Evolutionary conservation across 768 basidiomycete species (phyloP), one percentile per base, ranked within the genome.

Genomic region (Lactarius hengduanensis): DNA sequence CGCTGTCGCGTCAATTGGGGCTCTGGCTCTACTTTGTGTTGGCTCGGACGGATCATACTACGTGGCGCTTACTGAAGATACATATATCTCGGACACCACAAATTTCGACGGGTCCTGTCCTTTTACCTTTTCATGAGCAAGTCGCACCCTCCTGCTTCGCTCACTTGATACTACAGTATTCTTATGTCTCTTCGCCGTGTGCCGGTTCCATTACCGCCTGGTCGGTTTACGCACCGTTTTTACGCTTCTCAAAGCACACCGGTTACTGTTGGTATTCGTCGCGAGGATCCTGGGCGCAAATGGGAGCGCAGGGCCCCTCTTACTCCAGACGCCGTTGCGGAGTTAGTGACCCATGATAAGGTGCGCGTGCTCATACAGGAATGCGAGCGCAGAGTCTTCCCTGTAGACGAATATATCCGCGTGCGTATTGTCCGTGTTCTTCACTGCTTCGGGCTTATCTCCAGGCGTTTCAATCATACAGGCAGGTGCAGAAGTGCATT

Each of bases 301-400:
- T 97, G 94, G 94, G 95, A 96, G 74, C 82, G 95, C 10, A 83
- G 95, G 20, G 86, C 83, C 36, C 94, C 95, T 2, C 78, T 97
- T 55, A 92, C 91, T 0, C 95, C 95, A 0, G 83, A 84, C 4
- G 86, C 84, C 7, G 88, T 96, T 36, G 75, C 83, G 53, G 76
- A 83, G 6, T 81, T 96, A 9, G 80, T 92, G 5, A 74, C 76
- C 10, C 77, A 80, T 30, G 79, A 84, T 32, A 82, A 83, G 20
- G 84, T 89, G 6, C 75, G 82, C 4, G 91, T 97, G 20, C 80
- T 91, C 54, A 83, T 95, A 38, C 89, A 92, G 73, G 84, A 83
- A 18, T 94, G 94, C 71, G 82, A 86, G 69, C 80, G 91, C 70
- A 79, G 95, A 40, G 86, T 94, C 40, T 96, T 89, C 69, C 77